Conservation (phyloP, 192 early-diverging fungal species). For the Chytriomyces confervae region DNA sequence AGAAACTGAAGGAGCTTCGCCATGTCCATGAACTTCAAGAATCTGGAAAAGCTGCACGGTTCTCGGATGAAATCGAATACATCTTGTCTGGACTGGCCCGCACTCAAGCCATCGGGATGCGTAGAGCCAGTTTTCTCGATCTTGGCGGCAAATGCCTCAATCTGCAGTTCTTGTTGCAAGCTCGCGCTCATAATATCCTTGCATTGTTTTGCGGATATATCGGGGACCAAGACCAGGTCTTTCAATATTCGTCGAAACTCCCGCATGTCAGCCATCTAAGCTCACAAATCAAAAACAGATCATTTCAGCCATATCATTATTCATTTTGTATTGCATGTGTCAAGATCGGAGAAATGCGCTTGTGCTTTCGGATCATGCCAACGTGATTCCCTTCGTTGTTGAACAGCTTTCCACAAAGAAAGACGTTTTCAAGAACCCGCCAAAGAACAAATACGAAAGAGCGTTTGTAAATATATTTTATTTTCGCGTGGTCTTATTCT, state of each 20-base stretch:
- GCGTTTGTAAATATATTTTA: constrained; percentile 15
- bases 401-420: neutral
- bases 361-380: constrained; percentile 3
- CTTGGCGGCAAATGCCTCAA: constrained; percentile 8
- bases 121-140: constrained; percentile 25
- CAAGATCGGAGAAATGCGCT: constrained; percentile 27
- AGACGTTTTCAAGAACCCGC: constrained; percentile 11
- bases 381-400: constrained; percentile 13
- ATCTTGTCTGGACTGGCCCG: constrained; percentile 4
- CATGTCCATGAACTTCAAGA: constrained; percentile 25
- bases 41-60: constrained; percentile 32
- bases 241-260: neutral
- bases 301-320: constrained; percentile 27
- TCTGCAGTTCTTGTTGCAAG: constrained; percentile 29
- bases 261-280: neutral
- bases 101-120: constrained; percentile 16
- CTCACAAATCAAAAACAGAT: constrained; percentile 1
- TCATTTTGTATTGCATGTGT: constrained; percentile 29
- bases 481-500: neutral
- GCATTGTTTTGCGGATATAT: constrained; percentile 21
- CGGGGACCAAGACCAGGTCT: constrained; percentile 23
- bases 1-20: constrained; percentile 31
- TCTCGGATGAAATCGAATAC: constrained; percentile 29
- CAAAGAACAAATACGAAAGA: constrained; percentile 29
- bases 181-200: constrained; percentile 27